Evolutionary conservation across 2,329 filamentous ascomycete genomes (phyloP), one percentile per base, ranked within the genome.

Genomic region (Fusarium verrucosum): DNA sequence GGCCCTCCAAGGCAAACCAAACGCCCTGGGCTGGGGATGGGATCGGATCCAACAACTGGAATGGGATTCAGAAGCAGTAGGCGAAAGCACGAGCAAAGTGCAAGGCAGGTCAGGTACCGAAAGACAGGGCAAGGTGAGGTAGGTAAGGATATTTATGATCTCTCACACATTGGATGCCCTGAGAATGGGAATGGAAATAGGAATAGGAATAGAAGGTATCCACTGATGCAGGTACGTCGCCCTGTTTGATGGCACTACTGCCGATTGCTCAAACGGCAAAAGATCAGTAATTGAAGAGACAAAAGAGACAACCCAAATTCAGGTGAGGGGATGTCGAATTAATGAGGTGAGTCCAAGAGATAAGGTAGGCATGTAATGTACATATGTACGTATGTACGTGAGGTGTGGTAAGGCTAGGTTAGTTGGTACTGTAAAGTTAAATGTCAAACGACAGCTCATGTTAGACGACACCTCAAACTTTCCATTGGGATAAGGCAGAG

Each of bases 171-270:
- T 40, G 33, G 25, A 28, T 47, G 7, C 30, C 30, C 30, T 32
- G 30, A 10, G 30, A 37, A 46, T 38, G 43, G n/a, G n/a, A 32
- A 25, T 47, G 44, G 32, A 19, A 45, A 33, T 45, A 28, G 28
- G 23, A 23, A 47, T 47, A 40, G 20, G 36, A 51, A 58, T 59
- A 44, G 57, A 47, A 61, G 46, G 65, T 70, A 69, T 54, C 69
- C 65, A 71, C 69, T 56, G 55, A 65, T 47, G 66, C 69, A 65
- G 62, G 69, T 70, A 66, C 66, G 57, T 70, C 47, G 47, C 56
- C 49, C 69, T 70, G 54, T 71, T 65, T 71, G 66, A 70, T 71
- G 47, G 62, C 61, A 65, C 62, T 70, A 62, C 50, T 56, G 58
- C 66, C 64, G 65, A 63, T 59, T 61, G 53, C 58, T 57, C 61